Conservation (phyloP, 2,329 filamentous ascomycete species). For the Xylariaceae sp. region DNA sequence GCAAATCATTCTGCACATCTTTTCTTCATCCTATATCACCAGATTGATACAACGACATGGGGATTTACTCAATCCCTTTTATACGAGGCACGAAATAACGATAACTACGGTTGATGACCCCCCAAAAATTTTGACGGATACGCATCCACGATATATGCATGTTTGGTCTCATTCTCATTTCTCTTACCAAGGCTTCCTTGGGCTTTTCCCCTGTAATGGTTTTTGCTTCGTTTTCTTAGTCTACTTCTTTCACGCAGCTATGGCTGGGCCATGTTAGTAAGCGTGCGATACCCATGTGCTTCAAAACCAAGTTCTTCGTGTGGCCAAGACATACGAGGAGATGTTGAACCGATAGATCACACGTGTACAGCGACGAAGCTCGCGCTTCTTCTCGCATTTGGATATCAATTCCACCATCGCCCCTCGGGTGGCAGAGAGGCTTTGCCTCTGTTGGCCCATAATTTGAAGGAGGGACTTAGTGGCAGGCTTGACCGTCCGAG, state of each 20-base stretch:
- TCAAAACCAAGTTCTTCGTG: constrained; percentile 29
- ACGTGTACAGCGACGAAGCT: constrained; percentile 34
- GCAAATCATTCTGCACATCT: constrained; percentile 11
- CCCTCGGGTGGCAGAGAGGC: too few relatives aligned
- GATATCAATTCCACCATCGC: constrained; percentile 13
- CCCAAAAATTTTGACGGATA: constrained; percentile 8
- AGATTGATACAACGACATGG: constrained; percentile 10
- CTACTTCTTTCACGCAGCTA: constrained; percentile 26
- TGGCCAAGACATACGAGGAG: constrained; percentile 30
- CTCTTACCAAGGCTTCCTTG: constrained; percentile 15
- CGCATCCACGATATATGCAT: constrained; percentile 12
- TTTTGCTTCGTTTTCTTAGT: constrained; percentile 25
- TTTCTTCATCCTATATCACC: constrained; percentile 9
- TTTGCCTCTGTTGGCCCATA: too few relatives aligned
- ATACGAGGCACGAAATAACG: constrained; percentile 28
- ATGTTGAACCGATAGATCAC: constrained; percentile 28
- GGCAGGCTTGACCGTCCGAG: too few relatives aligned
- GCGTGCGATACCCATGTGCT: constrained; percentile 31
- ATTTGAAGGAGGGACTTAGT: too few relatives aligned
- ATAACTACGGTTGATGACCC: constrained; percentile 18
- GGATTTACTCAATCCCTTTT: constrained; percentile 22
- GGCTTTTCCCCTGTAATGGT: constrained; percentile 2
- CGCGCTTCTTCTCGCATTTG: constrained; percentile 33
- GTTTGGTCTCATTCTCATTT: constrained; percentile 18
- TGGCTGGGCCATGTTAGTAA: constrained; percentile 29